Conservation (phyloP, 2,329 filamentous ascomycete genomes). For the Orbilia brochopaga region DNA sequence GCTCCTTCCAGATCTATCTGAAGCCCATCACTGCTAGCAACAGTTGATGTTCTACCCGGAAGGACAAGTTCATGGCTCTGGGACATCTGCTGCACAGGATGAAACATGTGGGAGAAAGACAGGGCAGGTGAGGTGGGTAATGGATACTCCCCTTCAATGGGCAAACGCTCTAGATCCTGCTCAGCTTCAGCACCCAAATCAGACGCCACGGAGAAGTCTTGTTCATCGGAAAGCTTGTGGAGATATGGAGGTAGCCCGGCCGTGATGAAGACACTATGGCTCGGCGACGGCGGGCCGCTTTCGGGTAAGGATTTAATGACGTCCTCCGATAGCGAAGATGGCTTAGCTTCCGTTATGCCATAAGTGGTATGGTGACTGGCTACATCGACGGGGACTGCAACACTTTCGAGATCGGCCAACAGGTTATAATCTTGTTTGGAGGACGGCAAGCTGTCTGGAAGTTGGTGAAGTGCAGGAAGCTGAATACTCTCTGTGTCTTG, state of each 20-base stretch:
- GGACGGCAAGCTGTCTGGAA: neutral
- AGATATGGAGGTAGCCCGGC: neutral
- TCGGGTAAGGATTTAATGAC: conserved; percentile 6
- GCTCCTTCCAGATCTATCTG: neutral
- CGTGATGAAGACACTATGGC: neutral
- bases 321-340: neutral
- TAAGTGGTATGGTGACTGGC: conserved; percentile 16
- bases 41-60: neutral
- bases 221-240: neutral
- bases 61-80: neutral
- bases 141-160: neutral
- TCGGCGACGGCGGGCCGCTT: conserved; percentile 19
- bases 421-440: neutral
- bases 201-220: neutral
- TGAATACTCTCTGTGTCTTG: neutral
- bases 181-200: neutral
- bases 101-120: neutral
- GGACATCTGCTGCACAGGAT: neutral
- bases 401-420: neutral
- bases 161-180: neutral
- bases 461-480: neutral
- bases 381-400: conserved; percentile 1
- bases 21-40: neutral
- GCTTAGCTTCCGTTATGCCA: neutral
- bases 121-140: neutral